A percentile compares a stretch with the other conserved stretches of the same genome.
Conservation (phyloP, 164 flowering plant species). For the Protea cynaroides region DNA sequence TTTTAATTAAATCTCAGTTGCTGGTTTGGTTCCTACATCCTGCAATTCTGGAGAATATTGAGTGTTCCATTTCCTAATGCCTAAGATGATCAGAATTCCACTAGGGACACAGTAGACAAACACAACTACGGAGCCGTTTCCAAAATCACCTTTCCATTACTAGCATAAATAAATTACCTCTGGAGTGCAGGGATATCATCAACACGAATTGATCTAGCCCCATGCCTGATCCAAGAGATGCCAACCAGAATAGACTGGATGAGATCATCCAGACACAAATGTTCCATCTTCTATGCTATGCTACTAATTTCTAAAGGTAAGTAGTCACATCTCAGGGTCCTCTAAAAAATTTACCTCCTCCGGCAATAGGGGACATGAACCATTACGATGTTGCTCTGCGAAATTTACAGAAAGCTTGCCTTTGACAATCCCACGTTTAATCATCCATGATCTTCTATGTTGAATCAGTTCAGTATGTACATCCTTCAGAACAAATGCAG, state of each 20-base stretch:
- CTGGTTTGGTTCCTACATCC: too few species aligned
- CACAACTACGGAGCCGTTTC: neutral
- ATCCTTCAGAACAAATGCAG: constrained; percentile 41
- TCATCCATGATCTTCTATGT: constrained; percentile 85
- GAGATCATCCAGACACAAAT: neutral
- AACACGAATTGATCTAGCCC: neutral
- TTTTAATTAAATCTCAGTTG: too few species aligned
- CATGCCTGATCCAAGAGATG: neutral
- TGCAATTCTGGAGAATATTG: too few species aligned
- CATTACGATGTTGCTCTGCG: constrained; percentile 47
- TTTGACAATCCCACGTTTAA: constrained; percentile 73
- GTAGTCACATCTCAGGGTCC: neutral
- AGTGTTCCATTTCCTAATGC: too few species aligned
- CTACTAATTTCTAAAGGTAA: neutral
- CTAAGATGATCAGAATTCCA: too few species aligned
- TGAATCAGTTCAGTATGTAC: constrained; percentile 93
- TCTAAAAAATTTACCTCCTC: constrained; percentile 59
- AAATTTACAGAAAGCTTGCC: constrained; percentile 73
- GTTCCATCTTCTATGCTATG: neutral
- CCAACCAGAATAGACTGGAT: neutral
- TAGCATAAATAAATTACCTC: neutral
- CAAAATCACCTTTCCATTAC: too few species aligned
- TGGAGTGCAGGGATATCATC: neutral
- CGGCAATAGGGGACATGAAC: constrained; percentile 93
- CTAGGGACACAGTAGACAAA: neutral